Evolutionary conservation across 441 rosid genomes (phyloP).

Genomic region (Arabidopsis hybrid): DNA sequence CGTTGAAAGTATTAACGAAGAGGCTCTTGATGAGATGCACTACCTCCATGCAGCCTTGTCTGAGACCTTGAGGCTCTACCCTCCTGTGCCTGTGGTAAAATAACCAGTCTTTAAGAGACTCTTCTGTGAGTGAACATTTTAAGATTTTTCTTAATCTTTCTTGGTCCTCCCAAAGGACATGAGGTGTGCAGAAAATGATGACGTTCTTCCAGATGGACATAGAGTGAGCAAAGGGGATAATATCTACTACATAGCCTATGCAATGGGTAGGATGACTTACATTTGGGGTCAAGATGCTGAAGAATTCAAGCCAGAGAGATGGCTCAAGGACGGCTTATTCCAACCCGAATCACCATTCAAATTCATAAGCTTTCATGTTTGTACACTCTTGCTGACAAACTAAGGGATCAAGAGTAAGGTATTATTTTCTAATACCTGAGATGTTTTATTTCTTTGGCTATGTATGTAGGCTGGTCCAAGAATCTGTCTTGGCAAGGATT

Average conservation of each 20-base stretch:
- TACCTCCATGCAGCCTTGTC: conserved; percentile 85
- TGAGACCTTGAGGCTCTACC: conserved; percentile 83
- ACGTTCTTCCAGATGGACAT: conserved; percentile 74
- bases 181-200: conserved; percentile 69
- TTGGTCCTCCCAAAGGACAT: conserved; percentile 54
- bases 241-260: conserved; percentile 62
- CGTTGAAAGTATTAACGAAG: conserved; percentile 54
- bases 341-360: conserved; percentile 81
- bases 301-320: conserved; percentile 78
- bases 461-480: conserved; percentile 71
- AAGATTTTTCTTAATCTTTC: neutral
- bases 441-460: neutral
- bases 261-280: conserved; percentile 82
- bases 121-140: conserved; percentile 3
- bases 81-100: conserved; percentile 73
- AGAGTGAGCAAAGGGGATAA: conserved; percentile 70
- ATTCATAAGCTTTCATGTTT: conserved; percentile 71
- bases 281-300: conserved; percentile 86
- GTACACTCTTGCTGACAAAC: conserved; percentile 20
- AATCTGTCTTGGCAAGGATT: conserved; percentile 84
- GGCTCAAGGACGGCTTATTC: conserved; percentile 71
- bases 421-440: neutral
- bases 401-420: neutral
- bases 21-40: conserved; percentile 68
- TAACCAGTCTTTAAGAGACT: neutral